Percentiles rank a stretch among this genome's conserved stretches.
Conservation (phyloP, 1,139 yeast genomes). For the Martiniozyma asiatica region DNA sequence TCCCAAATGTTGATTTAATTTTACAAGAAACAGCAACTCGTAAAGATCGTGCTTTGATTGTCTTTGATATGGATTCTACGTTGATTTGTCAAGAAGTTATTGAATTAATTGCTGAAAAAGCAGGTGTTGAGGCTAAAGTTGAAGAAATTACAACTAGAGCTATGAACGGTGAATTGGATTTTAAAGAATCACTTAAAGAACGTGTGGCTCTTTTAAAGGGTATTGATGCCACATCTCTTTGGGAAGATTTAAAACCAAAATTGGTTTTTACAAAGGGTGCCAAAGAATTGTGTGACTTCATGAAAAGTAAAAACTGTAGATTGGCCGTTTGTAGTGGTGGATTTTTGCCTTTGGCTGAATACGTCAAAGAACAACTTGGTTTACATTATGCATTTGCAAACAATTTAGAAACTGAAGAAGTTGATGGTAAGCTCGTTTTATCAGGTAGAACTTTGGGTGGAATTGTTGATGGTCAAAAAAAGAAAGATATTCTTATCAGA, state of each 20-base stretch:
- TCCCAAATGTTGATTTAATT: constrained; percentile 29
- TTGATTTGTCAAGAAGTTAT: constrained; percentile 93
- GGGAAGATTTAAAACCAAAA: constrained; percentile 66
- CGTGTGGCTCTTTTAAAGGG: constrained; percentile 76
- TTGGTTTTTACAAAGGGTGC: constrained; percentile 79
- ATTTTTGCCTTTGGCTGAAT: constrained; percentile 75
- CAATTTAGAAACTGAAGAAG: constrained; percentile 44
- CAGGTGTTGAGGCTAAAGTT: constrained; percentile 66
- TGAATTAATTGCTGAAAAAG: constrained; percentile 84
- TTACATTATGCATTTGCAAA: constrained; percentile 89
- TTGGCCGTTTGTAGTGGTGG: constrained; percentile 94
- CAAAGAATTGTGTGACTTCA: constrained; percentile 47
- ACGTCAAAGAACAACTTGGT: constrained; percentile 54
- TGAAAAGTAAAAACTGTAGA: constrained; percentile 51
- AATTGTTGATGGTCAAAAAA: constrained; percentile 75
- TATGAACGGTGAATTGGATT: constrained; percentile 95
- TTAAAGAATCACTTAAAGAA: constrained; percentile 64
- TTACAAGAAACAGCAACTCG: constrained; percentile 32
- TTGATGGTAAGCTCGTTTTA: constrained; percentile 40
- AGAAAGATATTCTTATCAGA: constrained; percentile 59
- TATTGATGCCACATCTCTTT: constrained; percentile 56
- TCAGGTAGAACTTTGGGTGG: constrained; percentile 55
- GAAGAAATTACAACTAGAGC: constrained; percentile 83
- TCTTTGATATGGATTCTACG: constrained; percentile 98
- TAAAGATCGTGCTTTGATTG: constrained; percentile 50